Evolutionary conservation across 345 rosid species (phyloP).

Genomic region (Gossypium thurberi): DNA sequence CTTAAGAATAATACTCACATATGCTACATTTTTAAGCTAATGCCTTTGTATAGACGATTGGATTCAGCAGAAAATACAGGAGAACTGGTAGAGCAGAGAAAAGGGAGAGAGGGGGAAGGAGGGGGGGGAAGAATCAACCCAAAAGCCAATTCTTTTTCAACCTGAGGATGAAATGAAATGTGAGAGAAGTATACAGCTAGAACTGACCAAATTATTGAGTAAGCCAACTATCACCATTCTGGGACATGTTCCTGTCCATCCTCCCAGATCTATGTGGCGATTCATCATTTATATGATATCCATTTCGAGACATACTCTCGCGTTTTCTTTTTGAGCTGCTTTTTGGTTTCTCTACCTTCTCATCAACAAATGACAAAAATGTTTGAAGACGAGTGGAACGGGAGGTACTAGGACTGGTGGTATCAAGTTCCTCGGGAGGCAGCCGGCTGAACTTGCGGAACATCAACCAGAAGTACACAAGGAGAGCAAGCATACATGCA

Average conservation of each 20-base stretch:
- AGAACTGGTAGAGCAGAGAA: background rate
- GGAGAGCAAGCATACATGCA: slow-evolving; percentile 51
- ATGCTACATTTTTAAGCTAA: background rate
- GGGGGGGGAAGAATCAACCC: background rate
- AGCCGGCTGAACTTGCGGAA: slow-evolving; percentile 42
- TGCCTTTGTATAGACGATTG: background rate
- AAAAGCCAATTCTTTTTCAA: background rate
- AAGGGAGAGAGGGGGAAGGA: no score
- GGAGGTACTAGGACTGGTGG: slow-evolving; percentile 26
- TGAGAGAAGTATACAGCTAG: background rate
- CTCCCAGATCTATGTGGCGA: slow-evolving; percentile 14
- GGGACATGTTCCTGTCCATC: slow-evolving; percentile 17
- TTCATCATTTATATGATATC: slow-evolving; percentile 13
- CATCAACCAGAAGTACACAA: slow-evolving; percentile 42
- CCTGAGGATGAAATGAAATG: background rate
- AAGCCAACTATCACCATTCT: slow-evolving; percentile 10
- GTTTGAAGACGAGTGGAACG: slow-evolving; percentile 51
- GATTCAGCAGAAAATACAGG: background rate
- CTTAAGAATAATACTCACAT: background rate
- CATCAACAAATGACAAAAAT: slow-evolving; percentile 63
- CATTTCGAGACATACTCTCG: slow-evolving; percentile 22
- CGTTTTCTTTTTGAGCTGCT: slow-evolving; percentile 61
- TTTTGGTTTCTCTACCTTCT: slow-evolving; percentile 39
- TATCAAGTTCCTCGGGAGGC: slow-evolving; percentile 23
- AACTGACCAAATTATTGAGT: slow-evolving; percentile 5